These are phyloP conservation scores for Tubosaeta sp. DNA, from an alignment of 768 basidiomycete genomes.

Conservation along the genomic window DNA sequence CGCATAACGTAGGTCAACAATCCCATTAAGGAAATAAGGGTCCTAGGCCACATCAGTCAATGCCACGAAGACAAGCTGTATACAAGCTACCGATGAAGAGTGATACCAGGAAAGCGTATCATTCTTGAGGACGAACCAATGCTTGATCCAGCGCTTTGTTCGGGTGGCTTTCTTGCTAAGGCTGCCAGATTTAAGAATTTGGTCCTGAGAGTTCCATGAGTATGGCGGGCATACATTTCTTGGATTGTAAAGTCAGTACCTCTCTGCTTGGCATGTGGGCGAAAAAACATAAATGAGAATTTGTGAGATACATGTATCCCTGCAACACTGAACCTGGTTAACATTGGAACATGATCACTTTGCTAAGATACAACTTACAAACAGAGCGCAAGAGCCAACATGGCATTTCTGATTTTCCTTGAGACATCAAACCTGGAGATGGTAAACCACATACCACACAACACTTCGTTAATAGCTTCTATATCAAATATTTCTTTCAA, in stretches of 20 bases:
- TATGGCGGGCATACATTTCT: slow-evolving; percentile 6
- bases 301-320: slow-evolving; percentile 96
- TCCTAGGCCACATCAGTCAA: slow-evolving; percentile 49
- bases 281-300: slow-evolving; percentile 93
- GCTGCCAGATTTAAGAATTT: slow-evolving; percentile 88
- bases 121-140: slow-evolving; percentile 96
- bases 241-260: slow-evolving; percentile 39
- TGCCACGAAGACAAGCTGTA: neutral
- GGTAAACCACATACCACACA: slow-evolving; percentile 54
- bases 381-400: slow-evolving; percentile 91
- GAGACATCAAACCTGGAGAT: neutral
- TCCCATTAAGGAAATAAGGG: slow-evolving; percentile 96
- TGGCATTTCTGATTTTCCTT: slow-evolving; percentile 64
- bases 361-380: slow-evolving; percentile 48
- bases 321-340: slow-evolving; percentile 64
- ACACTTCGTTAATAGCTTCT: slow-evolving; percentile 76
- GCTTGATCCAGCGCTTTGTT: slow-evolving; percentile 89
- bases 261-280: slow-evolving; percentile 89
- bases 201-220: slow-evolving; percentile 51
- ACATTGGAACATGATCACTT: neutral
- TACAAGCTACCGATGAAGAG: slow-evolving; percentile 69
- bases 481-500: slow-evolving; percentile 85
- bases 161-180: slow-evolving; percentile 83
- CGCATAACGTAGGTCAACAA: slow-evolving; percentile 91
- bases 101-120: slow-evolving; percentile 97